Evolutionary conservation across 2,329 filamentous ascomycete species (phyloP), one percentile per base, ranked within the genome.

Genomic region (Leptodontidium sp.): DNA sequence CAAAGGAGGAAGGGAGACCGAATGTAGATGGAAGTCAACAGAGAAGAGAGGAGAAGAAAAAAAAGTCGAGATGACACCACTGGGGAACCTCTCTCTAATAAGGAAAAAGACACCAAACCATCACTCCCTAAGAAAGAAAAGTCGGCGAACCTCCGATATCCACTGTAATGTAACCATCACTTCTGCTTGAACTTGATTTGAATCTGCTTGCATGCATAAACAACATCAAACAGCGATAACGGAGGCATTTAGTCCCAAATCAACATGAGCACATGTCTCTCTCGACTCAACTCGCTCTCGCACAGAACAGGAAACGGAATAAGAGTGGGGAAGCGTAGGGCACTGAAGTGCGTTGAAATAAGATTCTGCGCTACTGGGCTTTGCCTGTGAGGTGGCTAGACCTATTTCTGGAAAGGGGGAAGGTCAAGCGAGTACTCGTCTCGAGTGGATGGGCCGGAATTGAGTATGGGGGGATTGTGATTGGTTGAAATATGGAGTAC

Each of bases 361-460:
- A 55, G 52, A 55, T 55, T 55, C 26, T 29, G 52, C 29, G 52
- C 50, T 53, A 53, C 24, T 53, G 26, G n/a, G 38, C 38, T 40
- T 14, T 26, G 49, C 21, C 15, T 11, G 29, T 32, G 29, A 32
- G 29, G 14, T 29, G 50, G 50, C 50, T 53, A 53, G 50, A 53
- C 50, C 49, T 52, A 6, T 29, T 29, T 43, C 14, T 47, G 12
- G 26, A 55, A 14, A n/a, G 17, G 12, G 26, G 52, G 52, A 55
- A 55, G 52, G 52, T 55, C 29, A 55, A 55, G 52, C 52, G 52
- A 55, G 9, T 15, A 55, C 52, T 55, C 29, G 52, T 35, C 15
- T 43, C 35, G 35, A 17, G 40, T 26, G 29, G 29, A 32, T 32
- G 29, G 29, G 29, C 29, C 4, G 29, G 29, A 26, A 26, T 14